Conservation (phyloP, 352 stramenopile species). For the Globisporangium canariense region DNA sequence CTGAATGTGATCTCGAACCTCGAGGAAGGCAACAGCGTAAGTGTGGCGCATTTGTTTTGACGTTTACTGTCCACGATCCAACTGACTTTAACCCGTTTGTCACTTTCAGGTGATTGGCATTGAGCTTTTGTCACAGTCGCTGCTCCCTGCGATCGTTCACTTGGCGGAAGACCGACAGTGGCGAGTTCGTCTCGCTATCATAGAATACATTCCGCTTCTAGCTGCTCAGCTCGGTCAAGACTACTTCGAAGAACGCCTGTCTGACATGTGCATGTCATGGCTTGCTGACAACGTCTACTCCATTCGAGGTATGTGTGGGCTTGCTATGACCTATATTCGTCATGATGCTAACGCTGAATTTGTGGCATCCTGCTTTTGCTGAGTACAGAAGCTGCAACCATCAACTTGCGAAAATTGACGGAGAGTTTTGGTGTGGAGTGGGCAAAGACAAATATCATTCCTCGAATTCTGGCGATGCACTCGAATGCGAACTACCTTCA, state of each 20-base stretch:
- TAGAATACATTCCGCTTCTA: conserved; percentile 97
- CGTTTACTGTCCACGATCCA: background rate
- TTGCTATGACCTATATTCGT: background rate
- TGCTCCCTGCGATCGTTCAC: conserved; percentile 97
- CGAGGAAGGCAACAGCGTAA: conserved; percentile 92
- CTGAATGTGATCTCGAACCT: conserved; percentile 99
- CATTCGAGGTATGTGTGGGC: conserved; percentile 82
- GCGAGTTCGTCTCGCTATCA: conserved; percentile 97
- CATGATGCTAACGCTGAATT: background rate
- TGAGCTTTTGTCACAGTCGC: conserved; percentile 94
- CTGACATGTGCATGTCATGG: conserved; percentile 95
- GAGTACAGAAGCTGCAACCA: conserved; percentile 86
- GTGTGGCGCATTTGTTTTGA: background rate
- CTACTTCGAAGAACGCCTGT: conserved; percentile 96
- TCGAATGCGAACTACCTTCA: conserved; percentile 93
- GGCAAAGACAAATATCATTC: conserved; percentile 92
- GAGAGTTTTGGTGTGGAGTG: conserved; percentile 96
- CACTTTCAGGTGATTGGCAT: conserved; percentile 92
- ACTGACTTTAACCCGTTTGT: background rate
- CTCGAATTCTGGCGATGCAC: conserved; percentile 93
- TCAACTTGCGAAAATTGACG: conserved; percentile 94
- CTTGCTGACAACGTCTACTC: conserved; percentile 96
- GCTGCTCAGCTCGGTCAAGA: conserved; percentile 93
- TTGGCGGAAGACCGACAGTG: conserved; percentile 98
- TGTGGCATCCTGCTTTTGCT: background rate